Evolutionary conservation across 2,329 filamentous ascomycete genomes (phyloP).

Genomic region (Alternaria incomplexa): DNA sequence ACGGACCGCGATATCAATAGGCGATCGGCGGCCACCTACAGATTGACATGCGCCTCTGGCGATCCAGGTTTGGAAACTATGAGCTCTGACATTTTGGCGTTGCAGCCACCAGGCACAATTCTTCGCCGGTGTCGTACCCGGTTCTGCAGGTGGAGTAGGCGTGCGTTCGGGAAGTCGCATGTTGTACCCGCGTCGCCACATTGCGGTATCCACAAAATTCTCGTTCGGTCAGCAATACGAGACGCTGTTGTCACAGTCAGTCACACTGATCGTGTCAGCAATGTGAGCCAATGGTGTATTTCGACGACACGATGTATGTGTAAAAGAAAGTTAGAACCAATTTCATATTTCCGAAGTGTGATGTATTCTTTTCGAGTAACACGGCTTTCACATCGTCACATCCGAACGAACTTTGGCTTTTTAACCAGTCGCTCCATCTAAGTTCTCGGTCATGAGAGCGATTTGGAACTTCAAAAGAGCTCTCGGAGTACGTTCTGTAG

Average conservation of each 20-base stretch:
- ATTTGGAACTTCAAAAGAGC: background rate
- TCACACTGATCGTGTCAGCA: background rate
- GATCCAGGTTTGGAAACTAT: background rate
- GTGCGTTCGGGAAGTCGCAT: background rate
- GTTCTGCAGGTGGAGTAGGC: background rate
- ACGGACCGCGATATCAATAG: background rate
- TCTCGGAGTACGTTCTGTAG: accelerated
- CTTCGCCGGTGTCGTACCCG: background rate
- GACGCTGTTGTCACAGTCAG: background rate
- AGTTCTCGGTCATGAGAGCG: too few species aligned
- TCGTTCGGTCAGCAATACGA: background rate
- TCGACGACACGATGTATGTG: background rate
- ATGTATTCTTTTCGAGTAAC: background rate
- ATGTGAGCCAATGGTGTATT: background rate
- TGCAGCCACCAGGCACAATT: background rate
- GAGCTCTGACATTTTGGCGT: constrained; percentile 2
- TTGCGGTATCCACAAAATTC: background rate
- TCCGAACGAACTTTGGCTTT: background rate
- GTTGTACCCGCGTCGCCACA: background rate
- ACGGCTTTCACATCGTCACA: background rate
- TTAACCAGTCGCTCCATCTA: background rate
- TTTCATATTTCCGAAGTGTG: background rate
- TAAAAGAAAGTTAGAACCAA: background rate
- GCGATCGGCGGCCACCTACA: background rate
- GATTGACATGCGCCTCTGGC: constrained; percentile 6